phyloP scores from a whole-genome alignment of 441 rosid species.

The Raphanus hybrid region DNA sequence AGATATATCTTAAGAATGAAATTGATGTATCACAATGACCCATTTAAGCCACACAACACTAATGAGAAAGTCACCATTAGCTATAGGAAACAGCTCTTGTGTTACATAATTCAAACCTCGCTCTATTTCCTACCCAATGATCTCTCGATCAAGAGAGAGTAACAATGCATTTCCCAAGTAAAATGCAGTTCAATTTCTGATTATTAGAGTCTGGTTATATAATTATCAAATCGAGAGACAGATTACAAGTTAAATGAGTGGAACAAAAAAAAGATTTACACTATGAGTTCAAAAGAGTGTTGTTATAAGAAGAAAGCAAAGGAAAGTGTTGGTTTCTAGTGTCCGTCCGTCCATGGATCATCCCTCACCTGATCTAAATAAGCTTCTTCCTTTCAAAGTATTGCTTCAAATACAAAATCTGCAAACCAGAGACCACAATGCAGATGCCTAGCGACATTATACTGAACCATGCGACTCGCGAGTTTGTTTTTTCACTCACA shows the following conservation, averaged over 20 bases:
- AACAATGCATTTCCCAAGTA: not conserved
- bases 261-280: slow-evolving; percentile 17
- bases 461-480: slow-evolving; percentile 72
- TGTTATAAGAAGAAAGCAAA: not conserved
- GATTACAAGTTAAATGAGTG: slow-evolving; percentile 21
- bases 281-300: not conserved
- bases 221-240: not conserved
- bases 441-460: slow-evolving; percentile 78
- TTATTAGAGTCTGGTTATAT: not conserved
- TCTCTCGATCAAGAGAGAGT: not conserved
- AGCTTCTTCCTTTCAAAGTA: slow-evolving; percentile 89
- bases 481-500: slow-evolving; percentile 70
- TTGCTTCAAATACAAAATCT: slow-evolving; percentile 76
- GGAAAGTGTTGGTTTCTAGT: slow-evolving; percentile 24
- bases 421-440: slow-evolving; percentile 63
- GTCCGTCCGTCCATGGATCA: slow-evolving; percentile 9
- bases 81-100: not conserved
- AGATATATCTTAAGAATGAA: not conserved
- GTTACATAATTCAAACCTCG: not conserved
- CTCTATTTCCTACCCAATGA: not conserved
- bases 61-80: not conserved
- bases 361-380: slow-evolving; percentile 46
- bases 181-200: not conserved
- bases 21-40: not conserved
- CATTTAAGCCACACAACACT: not conserved